Conservation (phyloP, 2,329 filamentous ascomycete species). For the Drechslerella dactyloides region DNA sequence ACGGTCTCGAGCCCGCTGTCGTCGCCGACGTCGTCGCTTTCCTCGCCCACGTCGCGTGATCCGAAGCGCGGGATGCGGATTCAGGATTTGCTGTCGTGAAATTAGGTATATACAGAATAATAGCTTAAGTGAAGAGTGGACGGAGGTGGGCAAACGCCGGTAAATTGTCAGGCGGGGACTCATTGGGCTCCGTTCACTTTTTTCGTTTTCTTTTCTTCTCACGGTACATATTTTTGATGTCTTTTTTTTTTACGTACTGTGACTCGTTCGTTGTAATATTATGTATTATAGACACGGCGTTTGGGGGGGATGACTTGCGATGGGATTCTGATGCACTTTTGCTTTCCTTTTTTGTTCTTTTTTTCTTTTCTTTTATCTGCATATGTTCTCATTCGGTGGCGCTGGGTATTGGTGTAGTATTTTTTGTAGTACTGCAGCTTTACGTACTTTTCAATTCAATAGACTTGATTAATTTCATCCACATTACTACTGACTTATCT, state of each 20-base stretch:
- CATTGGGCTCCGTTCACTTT: background rate
- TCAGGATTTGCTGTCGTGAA: conserved; percentile 28
- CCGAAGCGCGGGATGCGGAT: conserved; percentile 39
- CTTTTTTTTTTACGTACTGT: background rate
- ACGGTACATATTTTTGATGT: conserved; percentile 14
- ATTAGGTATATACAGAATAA: background rate
- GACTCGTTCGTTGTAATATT: conserved; percentile 14
- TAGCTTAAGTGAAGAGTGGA: background rate
- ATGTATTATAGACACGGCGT: conserved; percentile 49
- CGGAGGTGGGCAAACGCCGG: too few species aligned
- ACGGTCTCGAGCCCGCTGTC: conserved; percentile 29
- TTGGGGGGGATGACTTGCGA: conserved; percentile 10
- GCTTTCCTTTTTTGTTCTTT: conserved; percentile 4
- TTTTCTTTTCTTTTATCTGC: background rate
- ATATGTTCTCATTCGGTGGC: too few species aligned
- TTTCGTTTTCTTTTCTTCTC: conserved; percentile 20
- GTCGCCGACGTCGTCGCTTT: conserved; percentile 5
- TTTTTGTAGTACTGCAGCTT: too few species aligned
- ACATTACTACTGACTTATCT: too few species aligned
- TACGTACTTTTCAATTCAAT: too few species aligned
- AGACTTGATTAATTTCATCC: too few species aligned
- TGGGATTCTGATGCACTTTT: conserved; percentile 13
- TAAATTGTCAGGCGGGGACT: too few species aligned
- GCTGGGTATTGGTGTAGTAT: too few species aligned
- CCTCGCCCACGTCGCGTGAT: conserved; percentile 20